Conservation (phyloP, 2,329 filamentous ascomycete genomes). For the Arthrobotrys sinensis region DNA sequence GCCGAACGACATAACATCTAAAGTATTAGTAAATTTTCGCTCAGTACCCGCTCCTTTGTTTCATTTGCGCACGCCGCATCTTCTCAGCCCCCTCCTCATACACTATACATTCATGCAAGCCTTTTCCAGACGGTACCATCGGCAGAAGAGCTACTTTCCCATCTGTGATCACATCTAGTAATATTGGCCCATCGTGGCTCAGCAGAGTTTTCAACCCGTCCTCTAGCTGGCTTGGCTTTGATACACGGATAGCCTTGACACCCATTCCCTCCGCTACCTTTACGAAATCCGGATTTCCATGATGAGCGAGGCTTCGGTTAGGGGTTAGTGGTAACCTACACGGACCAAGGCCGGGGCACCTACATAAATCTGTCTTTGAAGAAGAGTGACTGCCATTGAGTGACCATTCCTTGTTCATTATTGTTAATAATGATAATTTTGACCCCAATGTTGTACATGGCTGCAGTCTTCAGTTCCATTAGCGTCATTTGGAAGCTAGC, state of each 20-base stretch:
- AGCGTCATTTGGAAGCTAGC: constrained; percentile 99
- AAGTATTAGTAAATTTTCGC: not conserved
- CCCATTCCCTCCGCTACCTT: constrained; percentile 93
- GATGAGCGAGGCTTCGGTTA: constrained; percentile 71
- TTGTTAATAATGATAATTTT: constrained; percentile 97
- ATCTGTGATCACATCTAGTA: constrained; percentile 84
- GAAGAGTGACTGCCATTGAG: constrained; percentile 97
- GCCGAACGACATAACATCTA: not conserved
- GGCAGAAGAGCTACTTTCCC: constrained; percentile 76
- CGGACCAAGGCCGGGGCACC: constrained; percentile 63
- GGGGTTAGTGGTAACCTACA: not conserved
- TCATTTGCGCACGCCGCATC: constrained; percentile 59
- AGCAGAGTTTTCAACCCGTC: constrained; percentile 90
- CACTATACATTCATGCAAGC: constrained; percentile 90
- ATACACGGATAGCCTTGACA: constrained; percentile 80
- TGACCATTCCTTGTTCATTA: constrained; percentile 98
- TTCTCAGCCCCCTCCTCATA: constrained; percentile 77
- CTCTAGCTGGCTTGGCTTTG: constrained; percentile 81
- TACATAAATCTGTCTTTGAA: constrained; percentile 86
- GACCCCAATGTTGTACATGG: constrained; percentile 95
- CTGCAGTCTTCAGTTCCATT: constrained; percentile 91
- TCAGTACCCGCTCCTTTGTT: constrained; percentile 3
- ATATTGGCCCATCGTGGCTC: constrained; percentile 80
- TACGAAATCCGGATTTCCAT: constrained; percentile 94
- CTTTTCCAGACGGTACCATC: constrained; percentile 92